phyloP scores from a whole-genome alignment of 164 flowering plant species.

The Houttuynia cordata region DNA sequence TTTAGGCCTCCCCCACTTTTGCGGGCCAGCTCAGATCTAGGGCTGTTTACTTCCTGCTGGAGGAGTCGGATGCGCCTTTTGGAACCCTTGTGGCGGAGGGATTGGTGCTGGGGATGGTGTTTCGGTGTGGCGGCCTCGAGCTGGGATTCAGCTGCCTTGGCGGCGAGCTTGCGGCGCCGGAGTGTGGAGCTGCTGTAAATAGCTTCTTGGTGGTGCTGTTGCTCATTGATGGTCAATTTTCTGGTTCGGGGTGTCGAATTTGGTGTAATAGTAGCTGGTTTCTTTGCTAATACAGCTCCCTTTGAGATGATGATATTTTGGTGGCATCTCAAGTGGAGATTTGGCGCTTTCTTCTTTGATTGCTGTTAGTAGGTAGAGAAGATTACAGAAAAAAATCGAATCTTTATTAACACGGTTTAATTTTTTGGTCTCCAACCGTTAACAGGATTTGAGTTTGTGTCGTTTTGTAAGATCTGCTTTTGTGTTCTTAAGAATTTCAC shows the following conservation, averaged over 20 bases:
- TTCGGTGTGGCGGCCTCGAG: no score
- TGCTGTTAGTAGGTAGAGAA: background rate
- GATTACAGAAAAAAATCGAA: background rate
- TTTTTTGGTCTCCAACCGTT: background rate
- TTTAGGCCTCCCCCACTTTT: conserved; percentile 6
- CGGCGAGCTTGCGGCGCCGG: background rate
- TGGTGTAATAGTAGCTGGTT: background rate
- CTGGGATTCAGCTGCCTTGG: background rate
- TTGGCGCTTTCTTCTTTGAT: conserved; percentile 1
- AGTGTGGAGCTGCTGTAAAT: conserved; percentile 2
- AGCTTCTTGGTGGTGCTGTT: background rate
- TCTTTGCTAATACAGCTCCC: background rate
- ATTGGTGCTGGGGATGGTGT: no score
- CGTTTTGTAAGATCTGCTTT: background rate
- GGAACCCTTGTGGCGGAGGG: no score
- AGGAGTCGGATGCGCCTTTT: background rate
- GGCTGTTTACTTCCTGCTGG: no score
- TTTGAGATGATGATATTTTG: conserved; percentile 4
- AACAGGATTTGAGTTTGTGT: background rate
- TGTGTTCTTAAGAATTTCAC: background rate
- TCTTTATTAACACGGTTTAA: background rate
- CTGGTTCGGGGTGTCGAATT: background rate
- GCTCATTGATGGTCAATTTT: background rate
- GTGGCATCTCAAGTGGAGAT: conserved; percentile 5
- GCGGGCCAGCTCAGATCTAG: background rate